Percentiles rank a stretch among this genome's conserved stretches.
Conservation (phyloP, 768 basidiomycete genomes). For the Russula griseocarnosa region DNA sequence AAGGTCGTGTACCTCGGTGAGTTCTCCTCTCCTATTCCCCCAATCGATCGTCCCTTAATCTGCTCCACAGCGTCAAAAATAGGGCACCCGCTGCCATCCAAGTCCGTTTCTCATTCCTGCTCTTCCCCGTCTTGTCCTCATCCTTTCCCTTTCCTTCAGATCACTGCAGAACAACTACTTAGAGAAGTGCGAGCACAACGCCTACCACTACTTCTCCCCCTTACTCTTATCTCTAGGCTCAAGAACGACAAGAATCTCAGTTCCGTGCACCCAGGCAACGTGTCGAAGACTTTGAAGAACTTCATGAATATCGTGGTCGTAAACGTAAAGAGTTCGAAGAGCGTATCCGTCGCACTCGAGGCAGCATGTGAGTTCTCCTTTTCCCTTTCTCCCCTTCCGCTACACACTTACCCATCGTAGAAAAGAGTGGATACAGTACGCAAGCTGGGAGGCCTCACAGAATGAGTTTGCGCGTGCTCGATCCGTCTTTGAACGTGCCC, state of each 20-base stretch:
- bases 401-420: slow-evolving; percentile 37
- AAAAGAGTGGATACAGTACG: slow-evolving; percentile 85
- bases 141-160: slow-evolving; percentile 45
- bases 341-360: slow-evolving; percentile 71
- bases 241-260: slow-evolving; percentile 92
- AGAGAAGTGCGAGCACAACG: slow-evolving; percentile 63
- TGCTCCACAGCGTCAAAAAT: slow-evolving; percentile 77
- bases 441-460: slow-evolving; percentile 92
- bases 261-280: slow-evolving; percentile 92
- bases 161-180: slow-evolving; percentile 96
- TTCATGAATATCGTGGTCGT: slow-evolving; percentile 84
- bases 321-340: slow-evolving; percentile 96
- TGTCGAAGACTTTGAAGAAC: slow-evolving; percentile 91
- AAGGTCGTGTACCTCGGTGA: slow-evolving; percentile 76
- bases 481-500: slow-evolving; percentile 92
- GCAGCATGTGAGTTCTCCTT: slow-evolving; percentile 59
- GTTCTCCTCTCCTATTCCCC: slow-evolving; percentile 5
- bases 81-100: slow-evolving; percentile 92
- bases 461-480: slow-evolving; percentile 93
- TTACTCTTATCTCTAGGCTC: slow-evolving; percentile 54
- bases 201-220: not conserved
- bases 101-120: slow-evolving; percentile 41
- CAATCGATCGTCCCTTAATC: slow-evolving; percentile 10
- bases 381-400: slow-evolving; percentile 3
- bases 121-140: slow-evolving; percentile 20